phyloP scores from a whole-genome alignment of 106 monocot species.

The Dactylorhiza incarnata region DNA sequence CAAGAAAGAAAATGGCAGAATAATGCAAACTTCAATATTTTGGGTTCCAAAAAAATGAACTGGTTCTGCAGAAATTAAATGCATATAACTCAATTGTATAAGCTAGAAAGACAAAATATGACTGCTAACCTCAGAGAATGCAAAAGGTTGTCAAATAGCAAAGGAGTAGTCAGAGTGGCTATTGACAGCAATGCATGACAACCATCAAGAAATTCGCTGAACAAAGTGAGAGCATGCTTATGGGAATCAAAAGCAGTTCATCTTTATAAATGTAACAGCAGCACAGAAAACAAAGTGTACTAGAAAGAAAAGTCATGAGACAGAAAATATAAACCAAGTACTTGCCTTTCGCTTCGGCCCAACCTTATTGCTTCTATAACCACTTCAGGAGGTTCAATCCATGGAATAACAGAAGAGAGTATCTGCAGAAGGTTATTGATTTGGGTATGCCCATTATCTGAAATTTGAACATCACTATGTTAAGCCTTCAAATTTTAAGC shows the following conservation, averaged over 20 bases:
- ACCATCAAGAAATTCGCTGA: conserved; percentile 87
- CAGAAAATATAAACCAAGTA: conserved; percentile 13
- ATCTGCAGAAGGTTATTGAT: conserved; percentile 66
- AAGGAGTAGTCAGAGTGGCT: conserved; percentile 47
- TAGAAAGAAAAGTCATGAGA: neutral
- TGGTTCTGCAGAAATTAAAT: neutral
- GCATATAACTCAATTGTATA: neutral
- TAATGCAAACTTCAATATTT: neutral
- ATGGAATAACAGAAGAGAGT: conserved; percentile 50
- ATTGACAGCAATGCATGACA: conserved; percentile 89
- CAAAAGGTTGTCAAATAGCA: conserved; percentile 69
- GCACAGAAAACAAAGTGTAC: neutral
- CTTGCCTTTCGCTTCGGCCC: conserved; percentile 65
- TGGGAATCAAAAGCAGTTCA: neutral
- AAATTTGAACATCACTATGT: conserved; percentile 7
- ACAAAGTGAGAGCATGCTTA: conserved; percentile 5
- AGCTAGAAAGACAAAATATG: neutral
- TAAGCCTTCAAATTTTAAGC: neutral
- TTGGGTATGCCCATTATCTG: conserved; percentile 79
- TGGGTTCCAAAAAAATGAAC: neutral
- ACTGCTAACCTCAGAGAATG: conserved; percentile 65
- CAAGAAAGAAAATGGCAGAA: neutral
- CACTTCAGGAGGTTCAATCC: conserved; percentile 76
- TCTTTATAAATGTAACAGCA: neutral
- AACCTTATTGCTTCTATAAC: conserved; percentile 30